Evolutionary conservation across 208 protist species (phyloP), one percentile per base, ranked within the genome.

Genomic region (Herpetomonas samuelpessoai): DNA sequence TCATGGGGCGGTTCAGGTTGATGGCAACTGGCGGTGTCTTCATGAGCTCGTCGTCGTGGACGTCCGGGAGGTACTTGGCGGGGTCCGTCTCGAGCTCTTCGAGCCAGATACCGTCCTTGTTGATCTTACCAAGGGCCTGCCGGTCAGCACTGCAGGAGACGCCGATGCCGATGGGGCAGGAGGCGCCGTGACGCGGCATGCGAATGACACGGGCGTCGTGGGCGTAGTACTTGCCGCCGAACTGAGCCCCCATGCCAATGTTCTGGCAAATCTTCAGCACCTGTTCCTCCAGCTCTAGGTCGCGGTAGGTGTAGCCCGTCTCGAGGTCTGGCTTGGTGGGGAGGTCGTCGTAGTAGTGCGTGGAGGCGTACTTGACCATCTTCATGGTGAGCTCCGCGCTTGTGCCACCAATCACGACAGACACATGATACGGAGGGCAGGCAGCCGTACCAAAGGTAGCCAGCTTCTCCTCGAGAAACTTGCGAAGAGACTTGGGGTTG

Each of bases 211-310:
- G 80, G 12, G 97, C 96, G 76, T 99, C 97, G 71, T 98, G 97
- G 55, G 94, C 96, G 81, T 98, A 99, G 83, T 98, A 98, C 78
- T 98, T 98, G 14, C 97, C 97, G n/a, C 97, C 97, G 76, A 98
- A 98, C 79, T 98, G 97, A n/a, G 97, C 97, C 21, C 97, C 97
- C 78, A 98, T 98, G 49, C 97, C 96, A 60, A 93, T 84, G 27
- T 93, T 31, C 61, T 90, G 84, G 66, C 86, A 94, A 25, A 97
- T 90, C 54, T 93, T 59, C 47, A 95, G 52, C 58, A 98, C 87
- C 62, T 94, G 77, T 56, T 83, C 63, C 80, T 98, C 95, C 63
- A 94, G 62, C 63, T 96, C 95, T 9, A 98, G 24, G 69, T 98
- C 97, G 49, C 97, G 83, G 92, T 94, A 99, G 25, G 93, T 93